These are phyloP conservation scores for Gnetum montanum DNA, from an alignment of 75 land plant genomes.

Conservation along the genomic window DNA sequence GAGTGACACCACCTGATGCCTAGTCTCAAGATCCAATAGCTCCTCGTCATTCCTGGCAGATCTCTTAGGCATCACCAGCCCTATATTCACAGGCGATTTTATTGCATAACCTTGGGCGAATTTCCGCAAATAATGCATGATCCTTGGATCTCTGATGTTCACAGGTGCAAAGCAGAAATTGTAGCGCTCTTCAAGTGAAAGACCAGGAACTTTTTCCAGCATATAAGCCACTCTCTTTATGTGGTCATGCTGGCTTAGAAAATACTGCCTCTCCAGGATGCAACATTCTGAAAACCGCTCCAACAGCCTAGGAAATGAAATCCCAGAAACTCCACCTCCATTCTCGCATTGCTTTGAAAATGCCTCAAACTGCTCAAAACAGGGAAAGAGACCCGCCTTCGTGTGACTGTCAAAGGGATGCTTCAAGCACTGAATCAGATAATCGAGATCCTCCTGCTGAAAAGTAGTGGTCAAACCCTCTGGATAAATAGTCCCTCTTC, in stretches of 20 bases:
- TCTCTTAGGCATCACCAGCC: slow-evolving; percentile 73
- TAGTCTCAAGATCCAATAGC: slow-evolving; percentile 83
- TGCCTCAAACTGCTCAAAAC: slow-evolving; percentile 82
- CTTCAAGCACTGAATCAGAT: slow-evolving; percentile 68
- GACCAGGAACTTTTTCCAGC: slow-evolving; percentile 69
- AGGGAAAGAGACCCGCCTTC: slow-evolving; percentile 85
- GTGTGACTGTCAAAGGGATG: slow-evolving; percentile 74
- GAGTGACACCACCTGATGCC: slow-evolving; percentile 86
- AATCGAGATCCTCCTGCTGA: slow-evolving; percentile 52
- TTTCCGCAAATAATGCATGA: slow-evolving; percentile 66
- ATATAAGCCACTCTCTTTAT: slow-evolving; percentile 80
- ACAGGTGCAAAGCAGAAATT: slow-evolving; percentile 96
- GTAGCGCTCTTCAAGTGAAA: slow-evolving; percentile 78
- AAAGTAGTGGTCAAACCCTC: slow-evolving; percentile 83
- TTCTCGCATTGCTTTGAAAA: slow-evolving; percentile 92
- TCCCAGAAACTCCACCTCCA: slow-evolving; percentile 32
- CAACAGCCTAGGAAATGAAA: slow-evolving; percentile 62
- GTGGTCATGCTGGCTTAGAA: slow-evolving; percentile 66
- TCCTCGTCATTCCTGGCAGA: slow-evolving; percentile 75
- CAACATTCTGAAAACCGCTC: slow-evolving; percentile 74
- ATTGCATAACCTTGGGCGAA: slow-evolving; percentile 67
- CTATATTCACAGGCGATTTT: slow-evolving; percentile 63
- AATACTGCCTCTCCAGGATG: slow-evolving; percentile 80
- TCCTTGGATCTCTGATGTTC: slow-evolving; percentile 73
- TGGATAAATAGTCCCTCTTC: slow-evolving; percentile 82